phyloP scores from a whole-genome alignment of 805 yeast species.

The Candida coleopterorum region DNA sequence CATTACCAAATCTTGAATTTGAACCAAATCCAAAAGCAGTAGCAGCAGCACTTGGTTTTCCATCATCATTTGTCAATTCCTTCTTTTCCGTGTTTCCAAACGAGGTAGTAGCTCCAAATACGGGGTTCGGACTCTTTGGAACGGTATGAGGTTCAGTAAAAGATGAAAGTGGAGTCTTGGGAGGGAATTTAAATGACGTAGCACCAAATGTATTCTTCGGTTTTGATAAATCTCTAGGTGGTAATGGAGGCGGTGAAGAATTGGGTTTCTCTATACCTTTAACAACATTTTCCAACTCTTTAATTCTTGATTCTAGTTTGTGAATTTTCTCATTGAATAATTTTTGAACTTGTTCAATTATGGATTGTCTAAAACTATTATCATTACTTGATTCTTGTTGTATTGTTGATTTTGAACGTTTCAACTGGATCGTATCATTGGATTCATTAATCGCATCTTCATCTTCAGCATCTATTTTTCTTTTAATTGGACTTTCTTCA shows the following conservation, averaged over 20 bases:
- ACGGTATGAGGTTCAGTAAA: constrained; percentile 9
- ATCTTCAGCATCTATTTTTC: constrained; percentile 14
- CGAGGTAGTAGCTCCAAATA: constrained; percentile 39
- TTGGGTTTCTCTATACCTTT: neutral
- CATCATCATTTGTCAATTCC: neutral
- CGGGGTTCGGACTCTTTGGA: constrained; percentile 16
- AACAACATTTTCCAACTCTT: constrained; percentile 6
- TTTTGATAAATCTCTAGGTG: constrained; percentile 7
- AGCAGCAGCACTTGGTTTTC: constrained; percentile 2
- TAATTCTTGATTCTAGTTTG: constrained; percentile 7
- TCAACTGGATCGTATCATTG: neutral
- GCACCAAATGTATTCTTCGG: constrained; percentile 16
- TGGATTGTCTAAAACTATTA: constrained; percentile 22
- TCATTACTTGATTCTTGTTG: constrained; percentile 10
- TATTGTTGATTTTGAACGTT: constrained; percentile 11
- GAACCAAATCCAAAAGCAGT: constrained; percentile 35
- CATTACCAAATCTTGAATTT: constrained; percentile 45
- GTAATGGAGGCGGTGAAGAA: constrained; percentile 9
- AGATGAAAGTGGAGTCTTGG: constrained; percentile 14
- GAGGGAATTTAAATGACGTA: constrained; percentile 15
- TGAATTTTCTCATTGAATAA: constrained; percentile 12
- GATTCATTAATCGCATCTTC: constrained; percentile 1
- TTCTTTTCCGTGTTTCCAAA: constrained; percentile 29
- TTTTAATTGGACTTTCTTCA: constrained; percentile 14
- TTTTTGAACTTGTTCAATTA: constrained; percentile 26